Conservation (phyloP, 2,329 filamentous ascomycete species). For the Whalleya microplaca region DNA sequence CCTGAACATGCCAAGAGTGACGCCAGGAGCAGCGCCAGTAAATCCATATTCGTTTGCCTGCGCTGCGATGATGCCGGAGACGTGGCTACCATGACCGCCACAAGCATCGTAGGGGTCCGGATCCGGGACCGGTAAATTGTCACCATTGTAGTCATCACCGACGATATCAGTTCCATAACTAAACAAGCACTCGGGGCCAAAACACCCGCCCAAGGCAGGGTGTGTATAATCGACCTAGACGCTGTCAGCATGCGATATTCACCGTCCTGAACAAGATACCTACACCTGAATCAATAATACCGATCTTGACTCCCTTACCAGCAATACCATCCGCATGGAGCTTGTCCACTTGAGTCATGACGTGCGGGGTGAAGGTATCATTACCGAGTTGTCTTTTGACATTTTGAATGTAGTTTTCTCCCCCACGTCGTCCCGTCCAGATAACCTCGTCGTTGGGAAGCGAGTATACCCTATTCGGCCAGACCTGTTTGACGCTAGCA, state of each 20-base stretch:
- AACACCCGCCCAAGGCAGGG: constrained; percentile 66
- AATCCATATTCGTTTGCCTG: constrained; percentile 57
- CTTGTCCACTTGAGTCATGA: constrained; percentile 61
- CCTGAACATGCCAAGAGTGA: constrained; percentile 59
- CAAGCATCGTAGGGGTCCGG: constrained; percentile 56
- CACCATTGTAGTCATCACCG: constrained; percentile 54
- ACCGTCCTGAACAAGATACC: constrained; percentile 28
- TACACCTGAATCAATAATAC: constrained; percentile 58
- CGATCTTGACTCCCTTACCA: constrained; percentile 57
- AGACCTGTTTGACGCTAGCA: constrained; percentile 52
- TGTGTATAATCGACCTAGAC: constrained; percentile 63
- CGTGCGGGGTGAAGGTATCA: constrained; percentile 53
- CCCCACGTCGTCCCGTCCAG: constrained; percentile 44
- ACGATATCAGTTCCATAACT: constrained; percentile 52
- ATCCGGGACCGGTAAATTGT: constrained; percentile 35
- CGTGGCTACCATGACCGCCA: constrained; percentile 63
- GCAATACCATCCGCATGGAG: constrained; percentile 51
- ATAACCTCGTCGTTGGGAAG: constrained; percentile 50
- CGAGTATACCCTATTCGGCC: constrained; percentile 50
- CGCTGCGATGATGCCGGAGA: constrained; percentile 65
- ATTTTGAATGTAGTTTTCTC: constrained; percentile 30
- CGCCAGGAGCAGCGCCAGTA: constrained; percentile 59
- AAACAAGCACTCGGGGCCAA: constrained; percentile 62
- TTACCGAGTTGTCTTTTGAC: constrained; percentile 39
- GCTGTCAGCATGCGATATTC: constrained; percentile 17